These are phyloP conservation scores for Dendrostoma leiphaemia DNA, from an alignment of 2,329 filamentous ascomycete genomes.

Conservation along the genomic window DNA sequence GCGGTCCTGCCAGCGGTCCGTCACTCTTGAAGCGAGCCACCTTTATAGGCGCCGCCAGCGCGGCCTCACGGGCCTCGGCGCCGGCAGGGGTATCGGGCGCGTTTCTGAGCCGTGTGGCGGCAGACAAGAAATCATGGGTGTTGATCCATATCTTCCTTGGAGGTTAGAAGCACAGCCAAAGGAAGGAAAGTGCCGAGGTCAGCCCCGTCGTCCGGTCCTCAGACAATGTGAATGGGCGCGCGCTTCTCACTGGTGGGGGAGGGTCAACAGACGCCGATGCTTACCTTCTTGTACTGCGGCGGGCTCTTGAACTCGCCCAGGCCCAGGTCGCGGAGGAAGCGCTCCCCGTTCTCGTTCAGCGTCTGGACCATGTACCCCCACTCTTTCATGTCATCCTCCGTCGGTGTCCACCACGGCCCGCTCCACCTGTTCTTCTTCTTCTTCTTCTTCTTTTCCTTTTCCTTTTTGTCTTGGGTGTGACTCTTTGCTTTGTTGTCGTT, in stretches of 20 bases:
- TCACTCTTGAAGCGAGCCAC: conserved; percentile 34
- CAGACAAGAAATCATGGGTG: conserved; percentile 46
- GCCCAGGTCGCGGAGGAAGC: conserved; percentile 42
- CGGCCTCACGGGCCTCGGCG: neutral
- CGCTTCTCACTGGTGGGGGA: too few relatives aligned
- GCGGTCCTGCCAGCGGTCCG: conserved; percentile 30
- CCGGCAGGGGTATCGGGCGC: neutral
- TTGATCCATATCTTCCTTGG: conserved; percentile 44
- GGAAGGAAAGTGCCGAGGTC: neutral
- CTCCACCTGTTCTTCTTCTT: conserved; percentile 23
- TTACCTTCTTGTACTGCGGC: conserved; percentile 43
- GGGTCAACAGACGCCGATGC: conserved; percentile 1
- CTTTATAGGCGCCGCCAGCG: conserved; percentile 7
- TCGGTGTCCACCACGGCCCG: conserved; percentile 15
- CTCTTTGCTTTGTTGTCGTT: neutral
- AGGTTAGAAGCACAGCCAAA: conserved; percentile 29
- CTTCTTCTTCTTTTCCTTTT: conserved; percentile 1
- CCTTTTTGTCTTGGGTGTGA: conserved; percentile 2
- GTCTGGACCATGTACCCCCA: conserved; percentile 23
- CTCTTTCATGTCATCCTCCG: conserved; percentile 30
- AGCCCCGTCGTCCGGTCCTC: too few relatives aligned
- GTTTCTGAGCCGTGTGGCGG: conserved; percentile 21
- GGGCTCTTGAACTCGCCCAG: conserved; percentile 37
- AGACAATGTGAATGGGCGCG: neutral
- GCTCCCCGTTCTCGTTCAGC: conserved; percentile 42